Evolutionary conservation across 108 stramenopile species (phyloP), one percentile per base, ranked within the genome.

Genomic region (Nitzschia inconspicua): DNA sequence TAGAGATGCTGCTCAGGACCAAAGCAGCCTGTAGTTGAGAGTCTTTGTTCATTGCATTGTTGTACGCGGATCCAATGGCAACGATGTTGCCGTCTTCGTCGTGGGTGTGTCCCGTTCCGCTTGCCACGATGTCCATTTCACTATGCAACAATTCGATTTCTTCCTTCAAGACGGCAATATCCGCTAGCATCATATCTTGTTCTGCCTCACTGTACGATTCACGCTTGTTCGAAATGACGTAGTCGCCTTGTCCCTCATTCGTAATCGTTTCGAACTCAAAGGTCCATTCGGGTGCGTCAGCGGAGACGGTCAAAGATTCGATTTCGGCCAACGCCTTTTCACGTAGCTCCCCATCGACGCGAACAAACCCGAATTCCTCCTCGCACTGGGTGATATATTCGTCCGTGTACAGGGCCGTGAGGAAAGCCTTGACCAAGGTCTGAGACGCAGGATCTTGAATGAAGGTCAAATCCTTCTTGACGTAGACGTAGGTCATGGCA

Each of bases 401-500:
- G 13, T 64, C 66, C 19, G 47, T 39, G 60, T 77, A 84, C 31
- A 88, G 43, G 37, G 67, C 63, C 10, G 24, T 31, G 31, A 84
- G 57, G 52, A 84, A 88, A 11, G 80, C 80, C 63, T 65, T 61
- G 26, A 88, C 46, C 10, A 88, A 46, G 0, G 63, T 43, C 43
- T 70, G 77, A 24, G 70, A 59, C 6, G 57, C 62, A n/a, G 75
- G 65, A 34, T 54, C 53, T 2, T 64, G 52, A 29, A 76, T 47
- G 68, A 50, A 67, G 5, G 74, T 68, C 37, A 80, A 41, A 65
- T 95, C 77, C 49, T 81, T 74, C 30, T 79, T 76, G 30, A 89
- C 72, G 59, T 89, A 95, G 35, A 95, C 44, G 70, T 91, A 91
- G 10, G 85, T 83, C 48, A 89, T 76, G 25, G 78, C 79, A 31